These are phyloP conservation scores for Endotrypanum monterogeii DNA, from an alignment of 208 protist genomes.

Conservation along the genomic window DNA sequence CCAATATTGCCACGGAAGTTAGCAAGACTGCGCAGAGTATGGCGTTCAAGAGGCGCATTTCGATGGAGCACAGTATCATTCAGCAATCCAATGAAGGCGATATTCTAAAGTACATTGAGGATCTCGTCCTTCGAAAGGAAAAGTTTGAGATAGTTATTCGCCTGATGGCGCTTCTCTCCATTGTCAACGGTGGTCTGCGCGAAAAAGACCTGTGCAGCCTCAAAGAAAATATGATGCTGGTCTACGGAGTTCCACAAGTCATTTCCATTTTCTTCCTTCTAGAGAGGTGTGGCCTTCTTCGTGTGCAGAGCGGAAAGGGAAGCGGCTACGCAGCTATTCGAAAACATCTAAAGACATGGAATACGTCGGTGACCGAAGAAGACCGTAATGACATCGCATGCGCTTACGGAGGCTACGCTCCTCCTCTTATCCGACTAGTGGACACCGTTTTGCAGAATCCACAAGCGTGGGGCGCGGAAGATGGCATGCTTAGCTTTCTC, in stretches of 20 bases:
- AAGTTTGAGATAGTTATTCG: constrained; percentile 65
- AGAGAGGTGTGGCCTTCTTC: constrained; percentile 62
- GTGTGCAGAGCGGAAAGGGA: constrained; percentile 40
- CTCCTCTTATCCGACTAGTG: constrained; percentile 61
- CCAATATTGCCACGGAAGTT: constrained; percentile 76
- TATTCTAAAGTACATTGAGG: constrained; percentile 81
- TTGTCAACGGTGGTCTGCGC: constrained; percentile 83
- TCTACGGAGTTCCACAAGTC: constrained; percentile 82
- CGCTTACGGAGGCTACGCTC: constrained; percentile 75
- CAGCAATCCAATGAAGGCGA: constrained; percentile 71
- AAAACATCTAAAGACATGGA: constrained; percentile 65
- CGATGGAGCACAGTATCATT: constrained; percentile 81
- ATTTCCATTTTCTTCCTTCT: constrained; percentile 61
- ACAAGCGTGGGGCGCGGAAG: constrained; percentile 40
- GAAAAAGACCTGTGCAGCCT: constrained; percentile 63
- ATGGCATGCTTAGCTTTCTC: constrained; percentile 44
- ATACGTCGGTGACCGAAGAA: constrained; percentile 52
- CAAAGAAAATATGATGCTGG: constrained; percentile 82
- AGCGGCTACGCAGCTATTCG: constrained; percentile 53
- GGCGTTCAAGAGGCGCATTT: constrained; percentile 64
- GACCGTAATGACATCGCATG: constrained; percentile 74
- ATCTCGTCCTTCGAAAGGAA: constrained; percentile 68
- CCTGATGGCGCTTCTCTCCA: constrained; percentile 79
- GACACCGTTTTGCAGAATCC: constrained; percentile 52
- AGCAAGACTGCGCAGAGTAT: constrained; percentile 68